Evolutionary conservation across 2,329 filamentous ascomycete species (phyloP), one percentile per base, ranked within the genome.

Genomic region (Xylariomycetidae sp.): DNA sequence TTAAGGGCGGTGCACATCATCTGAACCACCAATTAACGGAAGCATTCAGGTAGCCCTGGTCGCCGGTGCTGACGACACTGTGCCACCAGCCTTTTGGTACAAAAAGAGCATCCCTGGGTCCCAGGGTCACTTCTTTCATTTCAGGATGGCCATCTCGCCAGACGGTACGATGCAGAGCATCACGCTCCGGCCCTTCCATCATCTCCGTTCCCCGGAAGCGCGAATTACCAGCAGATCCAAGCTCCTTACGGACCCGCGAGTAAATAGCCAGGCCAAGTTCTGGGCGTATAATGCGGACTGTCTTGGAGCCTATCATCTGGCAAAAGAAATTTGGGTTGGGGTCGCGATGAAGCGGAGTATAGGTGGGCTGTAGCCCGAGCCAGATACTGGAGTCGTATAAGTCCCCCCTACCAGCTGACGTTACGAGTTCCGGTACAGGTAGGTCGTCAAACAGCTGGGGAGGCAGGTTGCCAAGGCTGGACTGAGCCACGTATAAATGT

Each of bases 311-410:
- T 12, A 77, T 77, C 10, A 97, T 59, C 59, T 98, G 92, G 28
- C 86, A 77, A 56, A 97, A 95, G 0, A 96, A 51, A 54, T 98
- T 98, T 0, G 88, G 88, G 50, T 97, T 97, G 1, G 92, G 92
- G 51, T 98, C 92, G 34, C 85, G 77, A 59, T 98, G 92, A 3
- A 95, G 67, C 4, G 92, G 88, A 1, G 92, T 96, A 48, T 88
- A 88, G 0, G 89, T 96, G 1, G 88, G 88, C 25, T 88, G 79
- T 11, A 82, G 68, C 1, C 92, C 92, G 10, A 97, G 72, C 90
- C 90, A 98, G 27, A 97, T 67, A 48, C 85, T 94, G 0, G 84
- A 82, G 48, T 73, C 77, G 56, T 97, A 96, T n/a, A 96, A 62
- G 56, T 96, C 89, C 3, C 87, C 88, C 46, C 75, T 83, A 0